These are phyloP conservation scores for Coniferiporia weirii DNA, from an alignment of 1,284 basidiomycete genomes.

Conservation along the genomic window DNA sequence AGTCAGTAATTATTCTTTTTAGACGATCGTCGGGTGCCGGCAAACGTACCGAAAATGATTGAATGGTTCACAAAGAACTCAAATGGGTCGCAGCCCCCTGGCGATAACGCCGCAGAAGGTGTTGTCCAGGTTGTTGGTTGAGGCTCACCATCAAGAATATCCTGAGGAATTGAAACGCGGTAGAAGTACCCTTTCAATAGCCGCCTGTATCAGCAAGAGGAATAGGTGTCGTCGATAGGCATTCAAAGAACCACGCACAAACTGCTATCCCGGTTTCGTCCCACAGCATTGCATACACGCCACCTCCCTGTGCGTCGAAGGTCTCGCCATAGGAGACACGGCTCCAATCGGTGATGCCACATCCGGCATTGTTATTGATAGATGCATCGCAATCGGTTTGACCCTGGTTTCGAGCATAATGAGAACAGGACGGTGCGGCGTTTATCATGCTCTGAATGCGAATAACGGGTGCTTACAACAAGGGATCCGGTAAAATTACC, in stretches of 20 bases:
- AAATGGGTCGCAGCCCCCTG: conserved; percentile 53
- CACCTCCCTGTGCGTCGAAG: conserved; percentile 70
- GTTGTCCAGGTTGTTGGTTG: conserved; percentile 56
- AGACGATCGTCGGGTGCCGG: not conserved
- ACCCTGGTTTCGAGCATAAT: conserved; percentile 26
- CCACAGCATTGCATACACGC: conserved; percentile 77
- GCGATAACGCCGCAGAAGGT: conserved; percentile 56
- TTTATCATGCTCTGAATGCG: not conserved
- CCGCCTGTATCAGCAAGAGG: conserved; percentile 3
- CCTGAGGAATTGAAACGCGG: conserved; percentile 61
- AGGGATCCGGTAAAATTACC: conserved; percentile 53
- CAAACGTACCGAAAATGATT: conserved; percentile 50
- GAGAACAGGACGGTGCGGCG: not conserved
- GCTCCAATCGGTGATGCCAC: conserved; percentile 66
- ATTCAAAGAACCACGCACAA: conserved; percentile 41
- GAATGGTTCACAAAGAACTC: conserved; percentile 58
- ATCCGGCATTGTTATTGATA: conserved; percentile 55
- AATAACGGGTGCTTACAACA: conserved; percentile 35
- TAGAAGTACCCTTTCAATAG: conserved; percentile 60
- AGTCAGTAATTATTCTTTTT: not conserved
- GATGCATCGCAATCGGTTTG: conserved; percentile 52
- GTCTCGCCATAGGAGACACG: conserved; percentile 65
- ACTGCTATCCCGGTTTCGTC: conserved; percentile 66
- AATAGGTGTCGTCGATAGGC: not conserved
- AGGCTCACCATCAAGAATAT: conserved; percentile 52